Evolutionary conservation across 176 grass and related monocot genomes (phyloP), one percentile per base, ranked within the genome.

Genomic region (Oryza glumipatula): DNA sequence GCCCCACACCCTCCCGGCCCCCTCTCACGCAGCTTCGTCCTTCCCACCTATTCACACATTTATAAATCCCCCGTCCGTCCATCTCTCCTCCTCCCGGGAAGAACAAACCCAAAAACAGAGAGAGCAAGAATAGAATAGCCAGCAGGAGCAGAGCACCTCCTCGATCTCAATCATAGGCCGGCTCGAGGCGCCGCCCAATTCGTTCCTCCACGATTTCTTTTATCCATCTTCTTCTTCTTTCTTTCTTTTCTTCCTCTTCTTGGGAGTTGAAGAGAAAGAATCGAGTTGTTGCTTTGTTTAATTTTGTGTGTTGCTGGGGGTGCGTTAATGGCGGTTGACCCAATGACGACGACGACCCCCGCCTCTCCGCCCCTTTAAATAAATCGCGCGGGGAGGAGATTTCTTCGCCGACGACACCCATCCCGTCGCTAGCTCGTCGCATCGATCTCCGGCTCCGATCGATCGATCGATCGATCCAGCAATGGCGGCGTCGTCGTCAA

Each of bases 241-340:
- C 28, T 28, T 28, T 28, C 30, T 32, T 32, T 36, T 8, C 58
- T 10, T 63, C 54, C 7, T 21, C 52, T 58, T 58, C 54, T 58
- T 3, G 54, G 54, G 19, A 58, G 54, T 58, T n/a, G 54, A 56
- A 7, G 52, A n/a, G 2, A 39, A 39, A 7, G 19, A 21, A 58
- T 58, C 17, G 52, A 21, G 41, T 9, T 9, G 41, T 9, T 39
- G 47, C 2, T 32, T 49, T 11, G 51, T 19, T 56, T 41, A 41
- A 17, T 52, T 56, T 56, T 54, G 51, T 54, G 35, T 36, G 83
- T 67, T 67, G 88, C 67, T 30, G 79, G 30, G 43, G 56, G 67
- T 23, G 58, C 88, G 78, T 76, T 90, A 90, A 86, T 82, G 88
- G 58, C 46, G 58, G 83, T 78, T 86, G 83, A 86, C 30, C 30